A percentile compares a stretch with the other conserved stretches of the same genome.
These are phyloP conservation scores for Mycena amicta DNA, from an alignment of 768 basidiomycete species.

Conservation along the genomic window DNA sequence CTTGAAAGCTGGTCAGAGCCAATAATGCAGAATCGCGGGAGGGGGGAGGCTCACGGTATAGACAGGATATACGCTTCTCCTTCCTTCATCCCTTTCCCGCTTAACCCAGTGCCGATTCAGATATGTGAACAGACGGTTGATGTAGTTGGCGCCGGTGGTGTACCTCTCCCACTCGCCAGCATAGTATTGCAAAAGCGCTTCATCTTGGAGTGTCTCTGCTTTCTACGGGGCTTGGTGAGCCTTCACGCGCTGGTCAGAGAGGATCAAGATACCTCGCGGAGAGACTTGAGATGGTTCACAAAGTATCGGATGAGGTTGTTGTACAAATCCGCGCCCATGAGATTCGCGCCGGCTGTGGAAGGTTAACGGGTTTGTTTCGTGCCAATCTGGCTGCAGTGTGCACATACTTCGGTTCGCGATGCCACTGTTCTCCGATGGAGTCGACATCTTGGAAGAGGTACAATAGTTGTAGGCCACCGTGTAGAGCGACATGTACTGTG, in stretches of 20 bases:
- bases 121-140: constrained; percentile 96
- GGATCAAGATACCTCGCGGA: constrained; percentile 41
- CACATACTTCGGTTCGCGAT: constrained; percentile 71
- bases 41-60: constrained; percentile 73
- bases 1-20: constrained; percentile 39
- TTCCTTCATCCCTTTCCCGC: constrained; percentile 94
- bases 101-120: constrained; percentile 99
- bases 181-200: constrained; percentile 88
- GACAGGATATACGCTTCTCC: constrained; percentile 92
- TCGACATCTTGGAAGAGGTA: constrained; percentile 81
- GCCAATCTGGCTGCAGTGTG: constrained; percentile 1
- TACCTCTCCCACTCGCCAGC: constrained; percentile 94
- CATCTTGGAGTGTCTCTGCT: constrained; percentile 81
- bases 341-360: constrained; percentile 77
- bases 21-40: background rate
- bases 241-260: background rate
- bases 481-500: constrained; percentile 83
- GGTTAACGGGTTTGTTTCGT: constrained; percentile 37
- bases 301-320: constrained; percentile 94
- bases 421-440: constrained; percentile 45
- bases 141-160: constrained; percentile 95
- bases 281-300: constrained; percentile 74
- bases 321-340: constrained; percentile 98
- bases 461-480: constrained; percentile 99
- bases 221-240: constrained; percentile 47